Evolutionary conservation across 2,329 filamentous ascomycete genomes (phyloP).

Genomic region (Sporothrix pseudoabietina): DNA sequence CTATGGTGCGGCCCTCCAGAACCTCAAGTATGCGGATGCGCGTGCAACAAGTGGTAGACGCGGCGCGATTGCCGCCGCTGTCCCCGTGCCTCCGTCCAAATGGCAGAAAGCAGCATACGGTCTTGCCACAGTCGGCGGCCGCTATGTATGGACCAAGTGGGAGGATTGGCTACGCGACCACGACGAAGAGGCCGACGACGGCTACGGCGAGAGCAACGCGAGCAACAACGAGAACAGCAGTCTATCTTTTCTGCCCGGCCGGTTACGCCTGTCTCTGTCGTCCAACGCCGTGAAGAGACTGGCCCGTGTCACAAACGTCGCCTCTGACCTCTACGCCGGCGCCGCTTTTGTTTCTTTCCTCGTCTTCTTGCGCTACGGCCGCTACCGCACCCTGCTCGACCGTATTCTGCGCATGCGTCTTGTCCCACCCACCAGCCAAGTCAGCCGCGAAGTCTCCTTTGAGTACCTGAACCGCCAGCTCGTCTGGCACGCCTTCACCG

Average conservation of each 20-base stretch:
- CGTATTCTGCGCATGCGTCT: conserved; percentile 81
- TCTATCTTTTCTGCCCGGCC: neutral
- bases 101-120: conserved; percentile 87
- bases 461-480: conserved; percentile 97
- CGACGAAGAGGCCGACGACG: conserved; percentile 53
- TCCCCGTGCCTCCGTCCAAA: conserved; percentile 69
- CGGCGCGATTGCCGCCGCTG: conserved; percentile 47
- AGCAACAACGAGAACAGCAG: neutral
- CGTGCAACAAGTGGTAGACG: conserved; percentile 44
- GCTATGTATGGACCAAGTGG: conserved; percentile 91
- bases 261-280: neutral
- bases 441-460: conserved; percentile 90
- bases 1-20: conserved; percentile 91
- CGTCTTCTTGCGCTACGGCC: conserved; percentile 85
- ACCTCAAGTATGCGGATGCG: conserved; percentile 86
- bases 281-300: conserved; percentile 53
- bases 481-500: conserved; percentile 99
- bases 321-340: conserved; percentile 75
- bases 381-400: conserved; percentile 89
- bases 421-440: conserved; percentile 79
- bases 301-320: conserved; percentile 67
- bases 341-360: conserved; percentile 85
- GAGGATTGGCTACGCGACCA: conserved; percentile 79
- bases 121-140: conserved; percentile 79
- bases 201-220: conserved; percentile 5